A percentile compares a stretch with the other conserved stretches of the same genome.
phyloP scores from a whole-genome alignment of 2,329 filamentous ascomycete species.

The Periglandula ipomoeae region DNA sequence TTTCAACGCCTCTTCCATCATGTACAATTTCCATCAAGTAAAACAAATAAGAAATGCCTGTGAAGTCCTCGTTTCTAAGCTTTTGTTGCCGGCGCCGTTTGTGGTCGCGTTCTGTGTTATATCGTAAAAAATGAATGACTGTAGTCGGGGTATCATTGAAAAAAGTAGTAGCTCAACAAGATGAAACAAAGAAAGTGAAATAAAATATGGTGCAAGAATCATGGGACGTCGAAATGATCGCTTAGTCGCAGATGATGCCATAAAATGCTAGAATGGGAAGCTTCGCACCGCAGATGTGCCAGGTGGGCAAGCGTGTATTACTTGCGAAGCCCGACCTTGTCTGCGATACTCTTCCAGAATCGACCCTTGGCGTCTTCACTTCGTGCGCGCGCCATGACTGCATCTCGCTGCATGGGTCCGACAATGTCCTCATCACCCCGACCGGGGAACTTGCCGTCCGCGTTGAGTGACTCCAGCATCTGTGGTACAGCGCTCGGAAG shows the following conservation, averaged over 20 bases:
- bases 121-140: conserved; percentile 14
- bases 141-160: conserved; percentile 19
- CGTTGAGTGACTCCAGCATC: conserved; percentile 57
- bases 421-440: conserved; percentile 89
- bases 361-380: conserved; percentile 36
- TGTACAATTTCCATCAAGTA: not conserved
- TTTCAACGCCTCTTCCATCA: conserved; percentile 1
- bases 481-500: conserved; percentile 58
- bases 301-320: conserved; percentile 2
- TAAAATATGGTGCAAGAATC: not conserved
- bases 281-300: not conserved
- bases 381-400: conserved; percentile 38
- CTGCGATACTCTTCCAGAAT: conserved; percentile 40
- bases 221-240: not conserved
- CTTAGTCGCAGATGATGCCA: not conserved
- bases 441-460: conserved; percentile 77
- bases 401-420: conserved; percentile 70
- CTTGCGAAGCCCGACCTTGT: conserved; percentile 28
- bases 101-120: not conserved
- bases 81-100: not conserved
- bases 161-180: not conserved
- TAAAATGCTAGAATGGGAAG: not conserved
- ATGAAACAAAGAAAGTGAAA: conserved; percentile 8
- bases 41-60: not conserved
- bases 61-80: not conserved